Evolutionary conservation across 768 basidiomycete genomes (phyloP), one percentile per base, ranked within the genome.

Genomic region (Hysterangium stoloniferum): DNA sequence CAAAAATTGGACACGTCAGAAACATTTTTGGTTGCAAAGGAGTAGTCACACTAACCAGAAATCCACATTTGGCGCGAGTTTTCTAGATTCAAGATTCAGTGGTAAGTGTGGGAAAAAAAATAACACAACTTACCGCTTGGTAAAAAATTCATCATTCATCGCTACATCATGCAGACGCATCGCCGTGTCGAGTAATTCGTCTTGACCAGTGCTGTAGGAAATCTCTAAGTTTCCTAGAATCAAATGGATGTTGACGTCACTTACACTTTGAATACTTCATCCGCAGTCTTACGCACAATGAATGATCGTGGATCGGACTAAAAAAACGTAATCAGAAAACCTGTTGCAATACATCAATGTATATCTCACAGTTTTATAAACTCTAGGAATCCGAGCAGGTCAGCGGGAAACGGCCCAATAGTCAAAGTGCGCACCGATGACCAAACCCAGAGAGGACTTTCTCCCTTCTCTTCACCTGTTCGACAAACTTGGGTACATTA

Each of bases 371-470:
- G 84, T 89, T 65, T 80, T 84, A 69, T 90, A 90, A 19, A 90
- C 78, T 6, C 79, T 76, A 46, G 28, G 17, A 33, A 46, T 9
- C 8, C 19, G 40, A 11, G 9, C 8, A 34, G 4, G 36, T 4
- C 31, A 29, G 24, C 11, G 11, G 9, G 34, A 27, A 29, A 17
- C 35, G 33, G 22, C 12, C 35, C 25, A 4, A 13, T 35, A 51
- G 17, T n/a, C n/a, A n/a, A 34, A 15, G 36, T 17, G 59, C 76
- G 52, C 57, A 79, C 79, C 87, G 80, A 66, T 95, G 91, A 1
- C 91, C 91, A 57, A 95, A 94, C 25, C 91, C 91, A 41, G 86
- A 89, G 24, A 95, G 73, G 1, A 94, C 87, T 61, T 85, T 88
- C 64, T 94, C 88, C 45, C 90, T 79, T 56, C 74, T 77, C 66